A percentile compares a stretch with the other conserved stretches of the same genome.
phyloP scores from a whole-genome alignment of 2,329 filamentous ascomycete species.

The Thermomyces lanuginosus region DNA sequence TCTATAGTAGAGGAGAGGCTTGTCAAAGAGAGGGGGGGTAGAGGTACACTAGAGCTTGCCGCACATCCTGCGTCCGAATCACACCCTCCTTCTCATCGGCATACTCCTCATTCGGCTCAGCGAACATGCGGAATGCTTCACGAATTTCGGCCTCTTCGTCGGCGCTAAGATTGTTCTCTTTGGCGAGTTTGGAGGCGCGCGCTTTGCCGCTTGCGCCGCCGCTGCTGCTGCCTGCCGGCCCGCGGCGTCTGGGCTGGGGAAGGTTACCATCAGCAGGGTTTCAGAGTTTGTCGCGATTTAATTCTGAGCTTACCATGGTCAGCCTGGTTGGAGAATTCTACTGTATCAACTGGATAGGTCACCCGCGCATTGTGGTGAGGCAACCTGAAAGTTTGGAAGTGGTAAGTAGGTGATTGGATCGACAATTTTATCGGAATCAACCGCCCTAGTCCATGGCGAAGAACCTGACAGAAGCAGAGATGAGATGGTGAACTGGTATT shows the following conservation, averaged over 20 bases:
- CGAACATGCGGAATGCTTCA: conserved; percentile 76
- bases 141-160: conserved; percentile 79
- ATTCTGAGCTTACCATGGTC: conserved; percentile 3
- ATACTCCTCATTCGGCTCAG: conserved; percentile 39
- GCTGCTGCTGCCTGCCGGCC: too few species aligned
- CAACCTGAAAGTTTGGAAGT: too few species aligned
- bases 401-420: too few species aligned
- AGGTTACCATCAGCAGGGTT: not conserved
- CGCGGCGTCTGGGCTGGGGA: conserved; percentile 22
- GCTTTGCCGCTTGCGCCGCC: conserved; percentile 19
- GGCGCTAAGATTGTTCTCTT: conserved; percentile 71
- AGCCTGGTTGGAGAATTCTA: not conserved
- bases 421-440: too few species aligned
- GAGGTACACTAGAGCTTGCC: conserved; percentile 55
- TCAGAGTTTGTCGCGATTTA: not conserved
- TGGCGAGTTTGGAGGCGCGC: conserved; percentile 74
- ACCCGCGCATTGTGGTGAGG: too few species aligned
- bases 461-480: too few species aligned
- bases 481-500: too few species aligned
- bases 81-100: conserved; percentile 57
- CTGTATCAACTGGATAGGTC: too few species aligned
- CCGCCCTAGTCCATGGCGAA: too few species aligned
- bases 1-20: not conserved
- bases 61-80: conserved; percentile 50
- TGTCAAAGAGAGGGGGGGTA: too few species aligned